Percentiles rank a stretch among this genome's conserved stretches.
phyloP scores from a whole-genome alignment of 257 asterid species.

The Solanum phureja region DNA sequence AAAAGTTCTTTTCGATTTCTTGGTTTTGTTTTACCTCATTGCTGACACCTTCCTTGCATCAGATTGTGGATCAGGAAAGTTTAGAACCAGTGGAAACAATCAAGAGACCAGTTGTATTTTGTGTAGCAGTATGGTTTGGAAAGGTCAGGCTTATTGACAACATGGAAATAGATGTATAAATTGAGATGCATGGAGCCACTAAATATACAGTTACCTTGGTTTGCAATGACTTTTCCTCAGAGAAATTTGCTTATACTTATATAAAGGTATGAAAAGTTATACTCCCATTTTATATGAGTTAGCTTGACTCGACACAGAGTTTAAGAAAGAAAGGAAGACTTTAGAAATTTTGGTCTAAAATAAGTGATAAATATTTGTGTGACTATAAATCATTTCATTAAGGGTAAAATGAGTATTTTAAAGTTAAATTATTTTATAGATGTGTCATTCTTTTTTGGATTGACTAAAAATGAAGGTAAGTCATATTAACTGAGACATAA shows the following conservation, averaged over 20 bases:
- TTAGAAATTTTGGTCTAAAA: no score
- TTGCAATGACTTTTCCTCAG: not conserved
- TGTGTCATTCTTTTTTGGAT: no score
- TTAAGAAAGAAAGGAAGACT: no score
- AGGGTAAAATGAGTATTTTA: no score
- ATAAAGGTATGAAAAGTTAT: not conserved
- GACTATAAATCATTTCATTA: no score
- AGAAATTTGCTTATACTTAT: not conserved
- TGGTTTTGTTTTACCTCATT: not conserved
- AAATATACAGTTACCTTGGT: not conserved
- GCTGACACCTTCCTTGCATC: slow-evolving; percentile 6
- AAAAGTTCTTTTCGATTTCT: not conserved
- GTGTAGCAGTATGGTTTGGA: slow-evolving; percentile 89
- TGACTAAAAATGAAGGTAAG: no score
- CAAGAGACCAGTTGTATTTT: slow-evolving; percentile 51
- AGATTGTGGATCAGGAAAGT: slow-evolving; percentile 80
- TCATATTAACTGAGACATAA: no score
- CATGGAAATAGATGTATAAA: slow-evolving; percentile 44
- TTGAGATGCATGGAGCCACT: not conserved
- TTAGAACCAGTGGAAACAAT: slow-evolving; percentile 49
- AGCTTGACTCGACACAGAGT: no score
- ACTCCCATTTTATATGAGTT: not conserved
- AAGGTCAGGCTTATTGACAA: slow-evolving; percentile 78
- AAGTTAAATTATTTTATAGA: no score
- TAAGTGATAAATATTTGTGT: no score